A percentile compares a stretch with the other conserved stretches of the same genome.
Conservation (phyloP, 192 early-diverging fungal genomes). For the Diversispora epigaea region DNA sequence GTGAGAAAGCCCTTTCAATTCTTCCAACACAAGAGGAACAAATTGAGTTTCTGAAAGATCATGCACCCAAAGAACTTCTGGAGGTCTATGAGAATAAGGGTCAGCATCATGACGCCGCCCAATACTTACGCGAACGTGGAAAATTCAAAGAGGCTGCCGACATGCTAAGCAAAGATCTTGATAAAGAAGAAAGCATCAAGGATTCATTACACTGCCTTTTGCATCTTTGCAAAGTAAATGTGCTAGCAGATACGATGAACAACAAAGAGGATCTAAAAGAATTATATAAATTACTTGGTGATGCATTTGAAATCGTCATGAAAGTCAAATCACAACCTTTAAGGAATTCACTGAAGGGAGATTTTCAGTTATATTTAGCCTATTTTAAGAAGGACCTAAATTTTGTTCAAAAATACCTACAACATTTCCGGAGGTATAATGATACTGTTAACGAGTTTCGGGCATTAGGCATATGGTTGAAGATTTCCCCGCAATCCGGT, state of each 20-base stretch:
- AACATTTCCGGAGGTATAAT: neutral
- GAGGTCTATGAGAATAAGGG: neutral
- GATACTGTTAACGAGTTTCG: neutral
- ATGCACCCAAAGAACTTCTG: slow-evolving; percentile 1
- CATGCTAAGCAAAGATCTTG: neutral
- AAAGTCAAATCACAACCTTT: neutral
- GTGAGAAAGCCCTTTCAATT: neutral
- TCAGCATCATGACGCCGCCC: neutral
- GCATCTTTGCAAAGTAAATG: neutral
- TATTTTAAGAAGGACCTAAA: slow-evolving; percentile 15
- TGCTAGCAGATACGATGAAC: neutral
- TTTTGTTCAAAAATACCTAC: neutral
- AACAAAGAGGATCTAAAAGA: neutral
- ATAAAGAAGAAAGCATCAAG: neutral
- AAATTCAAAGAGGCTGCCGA: slow-evolving; percentile 16
- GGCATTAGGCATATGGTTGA: neutral
- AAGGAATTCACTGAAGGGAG: neutral
- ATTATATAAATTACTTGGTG: neutral
- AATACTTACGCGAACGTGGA: neutral
- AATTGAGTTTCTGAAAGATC: neutral
- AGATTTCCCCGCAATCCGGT: too few species aligned
- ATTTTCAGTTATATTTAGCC: slow-evolving; percentile 5
- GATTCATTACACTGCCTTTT: neutral
- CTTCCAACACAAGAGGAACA: slow-evolving; percentile 12
- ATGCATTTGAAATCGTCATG: neutral